Percentiles rank a stretch among this genome's conserved stretches.
These are phyloP conservation scores for Pulchroboletus neoregius DNA, from an alignment of 1,284 basidiomycete species.

Conservation along the genomic window DNA sequence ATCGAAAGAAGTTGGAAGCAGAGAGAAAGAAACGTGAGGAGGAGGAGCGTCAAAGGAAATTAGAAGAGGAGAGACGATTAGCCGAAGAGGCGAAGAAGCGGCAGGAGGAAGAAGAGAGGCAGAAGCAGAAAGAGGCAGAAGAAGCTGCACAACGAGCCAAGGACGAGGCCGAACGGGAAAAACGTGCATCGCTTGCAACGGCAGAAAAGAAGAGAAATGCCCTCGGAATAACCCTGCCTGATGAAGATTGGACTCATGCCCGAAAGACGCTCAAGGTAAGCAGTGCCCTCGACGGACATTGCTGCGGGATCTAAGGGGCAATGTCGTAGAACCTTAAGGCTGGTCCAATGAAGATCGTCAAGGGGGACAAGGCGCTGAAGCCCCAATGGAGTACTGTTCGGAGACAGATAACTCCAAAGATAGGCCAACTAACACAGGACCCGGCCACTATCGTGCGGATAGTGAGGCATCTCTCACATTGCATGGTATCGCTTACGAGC, in stretches of 20 bases:
- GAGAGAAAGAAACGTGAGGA: slow-evolving; percentile 48
- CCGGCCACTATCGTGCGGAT: slow-evolving; percentile 64
- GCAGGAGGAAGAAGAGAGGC: slow-evolving; percentile 38
- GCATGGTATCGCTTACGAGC: slow-evolving; percentile 8
- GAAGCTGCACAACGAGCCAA: slow-evolving; percentile 36
- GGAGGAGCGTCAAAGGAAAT: slow-evolving; percentile 40
- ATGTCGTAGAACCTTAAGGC: slow-evolving; percentile 60
- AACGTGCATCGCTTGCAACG: slow-evolving; percentile 34
- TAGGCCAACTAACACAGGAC: slow-evolving; percentile 91
- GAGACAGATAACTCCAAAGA: slow-evolving; percentile 83
- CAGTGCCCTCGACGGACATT: slow-evolving; percentile 12
- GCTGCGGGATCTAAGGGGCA: slow-evolving; percentile 22
- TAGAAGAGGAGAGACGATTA: slow-evolving; percentile 39
- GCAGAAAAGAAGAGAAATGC: slow-evolving; percentile 32
- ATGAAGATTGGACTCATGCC: slow-evolving; percentile 67
- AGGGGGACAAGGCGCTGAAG: slow-evolving; percentile 56
- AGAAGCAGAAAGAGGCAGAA: slow-evolving; percentile 36
- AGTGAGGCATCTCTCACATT: slow-evolving; percentile 42
- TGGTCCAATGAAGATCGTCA: slow-evolving; percentile 71
- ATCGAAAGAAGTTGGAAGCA: slow-evolving; percentile 46
- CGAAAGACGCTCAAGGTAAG: slow-evolving; percentile 58
- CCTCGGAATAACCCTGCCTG: slow-evolving; percentile 50
- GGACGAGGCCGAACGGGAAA: slow-evolving; percentile 31
- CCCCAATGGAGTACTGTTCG: slow-evolving; percentile 62
- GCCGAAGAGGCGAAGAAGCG: slow-evolving; percentile 29